Evolutionary conservation across 2,329 filamentous ascomycete species (phyloP), one percentile per base, ranked within the genome.

Genomic region (Cercospora beticola): DNA sequence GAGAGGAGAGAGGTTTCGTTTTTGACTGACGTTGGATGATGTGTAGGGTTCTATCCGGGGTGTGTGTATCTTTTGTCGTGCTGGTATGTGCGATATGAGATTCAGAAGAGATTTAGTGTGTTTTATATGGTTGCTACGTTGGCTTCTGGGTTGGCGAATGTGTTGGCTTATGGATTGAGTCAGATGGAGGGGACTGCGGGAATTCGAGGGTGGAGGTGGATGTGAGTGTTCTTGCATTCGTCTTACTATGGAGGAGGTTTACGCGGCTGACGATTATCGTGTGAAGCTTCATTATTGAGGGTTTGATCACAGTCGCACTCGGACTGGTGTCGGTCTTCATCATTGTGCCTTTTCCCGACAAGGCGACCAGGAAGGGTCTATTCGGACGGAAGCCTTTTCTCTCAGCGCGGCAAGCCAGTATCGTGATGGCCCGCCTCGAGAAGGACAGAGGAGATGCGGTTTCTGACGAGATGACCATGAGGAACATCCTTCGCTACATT

Each of bases 61-160:
- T 43, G 36, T 9, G 36, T 43, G 0, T 43, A 43, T 43, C 36
- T 58, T 54, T 1, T 71, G 18, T 59, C 68, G 12, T 65, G 60
- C 59, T 70, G 68, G 70, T 71, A 70, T 30, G 62, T 61, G 52
- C 68, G 70, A 31, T 70, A 64, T 30, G 70, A 71, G 26, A 33
- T 70, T 3, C 70, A 71, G 57, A 70, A 70, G 33, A 62, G 68
- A 2, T 59, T 71, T 10, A 63, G 60, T 2, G 31, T 68, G 46
- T 71, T 71, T 43, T 71, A 65, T 62, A 57, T 67, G 4, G n/a
- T 36, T 2, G 64, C 67, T 4, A 67, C 64, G 0, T 40, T 36
- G 14, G 58, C 67, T 7, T 70, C 68, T 5, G 68, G 68, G 4
- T 62, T 70, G 23, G 68, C 68, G 23, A 70, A 70, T 10, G 66